phyloP scores from a whole-genome alignment of 306 rosid species.

The Argentina anserina region DNA sequence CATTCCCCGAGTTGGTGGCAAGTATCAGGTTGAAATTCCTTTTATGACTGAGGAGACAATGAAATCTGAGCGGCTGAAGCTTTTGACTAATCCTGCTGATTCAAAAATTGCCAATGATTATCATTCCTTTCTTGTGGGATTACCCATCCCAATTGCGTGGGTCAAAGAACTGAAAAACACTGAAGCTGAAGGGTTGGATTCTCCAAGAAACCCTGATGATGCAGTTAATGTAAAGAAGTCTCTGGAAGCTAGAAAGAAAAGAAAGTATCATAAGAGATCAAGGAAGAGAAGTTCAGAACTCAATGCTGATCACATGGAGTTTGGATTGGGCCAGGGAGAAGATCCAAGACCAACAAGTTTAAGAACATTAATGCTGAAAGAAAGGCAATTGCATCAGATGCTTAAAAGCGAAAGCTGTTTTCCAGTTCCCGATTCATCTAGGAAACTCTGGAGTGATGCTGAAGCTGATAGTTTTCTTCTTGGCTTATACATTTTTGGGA shows the following conservation, averaged over 20 bases:
- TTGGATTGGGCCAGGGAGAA: slow-evolving; percentile 19
- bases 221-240: slow-evolving; percentile 18
- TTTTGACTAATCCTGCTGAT: slow-evolving; percentile 36
- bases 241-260: slow-evolving; percentile 26
- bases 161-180: slow-evolving; percentile 26
- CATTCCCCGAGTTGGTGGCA: slow-evolving; percentile 54
- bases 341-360: slow-evolving; percentile 18
- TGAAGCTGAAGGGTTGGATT: slow-evolving; percentile 25
- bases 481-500: slow-evolving; percentile 72
- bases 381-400: slow-evolving; percentile 19
- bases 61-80: slow-evolving; percentile 37
- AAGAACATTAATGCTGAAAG: slow-evolving; percentile 14
- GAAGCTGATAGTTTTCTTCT: slow-evolving; percentile 61
- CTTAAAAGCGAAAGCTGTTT: slow-evolving; percentile 21
- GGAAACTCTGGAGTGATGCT: slow-evolving; percentile 50
- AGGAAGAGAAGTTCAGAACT: slow-evolving; percentile 28
- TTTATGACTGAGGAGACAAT: slow-evolving; percentile 22
- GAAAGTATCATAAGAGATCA: slow-evolving; percentile 16
- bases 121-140: slow-evolving; percentile 45
- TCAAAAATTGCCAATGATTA: slow-evolving; percentile 29
- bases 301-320: slow-evolving; percentile 9
- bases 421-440: slow-evolving; percentile 40
- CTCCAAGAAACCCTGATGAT: slow-evolving; percentile 26
- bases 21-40: slow-evolving; percentile 66
- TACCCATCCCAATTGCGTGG: slow-evolving; percentile 52